Evolutionary conservation across 345 rosid species (phyloP).

Genomic region (Hirschfeldia incana): DNA sequence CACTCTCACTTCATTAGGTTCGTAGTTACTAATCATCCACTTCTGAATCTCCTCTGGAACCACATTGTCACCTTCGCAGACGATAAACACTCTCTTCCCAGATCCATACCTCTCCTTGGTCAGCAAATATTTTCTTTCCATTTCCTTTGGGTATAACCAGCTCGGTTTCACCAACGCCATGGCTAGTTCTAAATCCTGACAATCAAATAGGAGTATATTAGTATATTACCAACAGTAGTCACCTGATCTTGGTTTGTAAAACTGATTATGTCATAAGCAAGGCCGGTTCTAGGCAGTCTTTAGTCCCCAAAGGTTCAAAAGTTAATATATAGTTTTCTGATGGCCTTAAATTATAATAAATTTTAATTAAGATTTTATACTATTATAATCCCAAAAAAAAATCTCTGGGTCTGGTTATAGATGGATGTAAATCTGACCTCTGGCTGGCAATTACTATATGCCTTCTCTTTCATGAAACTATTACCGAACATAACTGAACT

Average conservation of each 20-base stretch:
- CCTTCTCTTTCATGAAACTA: constrained; percentile 40
- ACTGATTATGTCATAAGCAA: not conserved
- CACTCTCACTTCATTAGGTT: constrained; percentile 43
- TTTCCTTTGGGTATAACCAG: constrained; percentile 44
- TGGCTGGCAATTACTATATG: constrained; percentile 28
- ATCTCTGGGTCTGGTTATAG: not conserved
- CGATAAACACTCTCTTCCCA: constrained; percentile 38
- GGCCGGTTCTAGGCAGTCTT: not conserved
- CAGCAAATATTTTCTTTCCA: constrained; percentile 31
- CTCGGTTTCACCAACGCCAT: constrained; percentile 44
- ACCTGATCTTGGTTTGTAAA: not conserved
- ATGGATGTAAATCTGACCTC: constrained; percentile 22
- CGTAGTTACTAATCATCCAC: constrained; percentile 46
- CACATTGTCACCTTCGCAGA: constrained; percentile 43
- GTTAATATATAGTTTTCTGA: too few species aligned
- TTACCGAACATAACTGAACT: constrained; percentile 40
- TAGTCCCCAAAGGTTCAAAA: not conserved
- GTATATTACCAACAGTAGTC: not conserved
- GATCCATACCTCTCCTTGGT: constrained; percentile 40
- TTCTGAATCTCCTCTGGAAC: constrained; percentile 41
- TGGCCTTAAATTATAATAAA: not conserved
- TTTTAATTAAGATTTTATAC: not conserved
- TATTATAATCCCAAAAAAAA: not conserved
- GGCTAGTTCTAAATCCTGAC: constrained; percentile 48
- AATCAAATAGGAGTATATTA: not conserved